Evolutionary conservation across 2,329 filamentous ascomycete genomes (phyloP).

Genomic region (Penicillium sp.): DNA sequence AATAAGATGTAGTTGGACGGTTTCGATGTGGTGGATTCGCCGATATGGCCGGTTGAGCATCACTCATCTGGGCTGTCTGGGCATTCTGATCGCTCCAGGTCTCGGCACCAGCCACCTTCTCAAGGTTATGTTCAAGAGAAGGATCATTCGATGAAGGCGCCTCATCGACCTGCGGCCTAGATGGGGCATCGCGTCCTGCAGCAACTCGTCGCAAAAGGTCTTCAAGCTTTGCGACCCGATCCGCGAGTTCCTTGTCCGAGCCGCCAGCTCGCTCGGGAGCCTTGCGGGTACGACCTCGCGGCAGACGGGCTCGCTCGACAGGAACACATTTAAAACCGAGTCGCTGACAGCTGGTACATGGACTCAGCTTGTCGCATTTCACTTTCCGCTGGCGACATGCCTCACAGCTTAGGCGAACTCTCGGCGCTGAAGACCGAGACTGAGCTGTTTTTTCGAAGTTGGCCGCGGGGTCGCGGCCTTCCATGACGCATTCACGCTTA

Average conservation of each 20-base stretch:
- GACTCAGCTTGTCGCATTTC: constrained; percentile 35
- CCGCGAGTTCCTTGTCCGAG: constrained; percentile 18
- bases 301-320: constrained; percentile 33
- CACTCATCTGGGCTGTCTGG: not conserved
- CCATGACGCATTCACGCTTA: constrained; percentile 10
- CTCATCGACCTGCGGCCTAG: not conserved
- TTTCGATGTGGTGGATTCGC: constrained; percentile 9
- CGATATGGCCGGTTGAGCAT: not conserved
- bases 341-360: constrained; percentile 32
- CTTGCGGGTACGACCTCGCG: constrained; percentile 30
- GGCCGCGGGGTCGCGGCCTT: constrained; percentile 10
- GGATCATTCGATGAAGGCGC: not conserved
- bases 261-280: constrained; percentile 10
- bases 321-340: constrained; percentile 28
- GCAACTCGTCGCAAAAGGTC: constrained; percentile 21
- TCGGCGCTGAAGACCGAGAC: constrained; percentile 18
- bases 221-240: constrained; percentile 28
- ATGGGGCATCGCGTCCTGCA: constrained; percentile 7
- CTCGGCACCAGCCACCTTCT: constrained; percentile 8
- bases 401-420: constrained; percentile 32
- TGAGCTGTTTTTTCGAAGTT: constrained; percentile 8
- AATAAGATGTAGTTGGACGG: constrained; percentile 16
- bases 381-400: constrained; percentile 34
- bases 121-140: constrained; percentile 1
- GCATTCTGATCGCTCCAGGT: constrained; percentile 5